Evolutionary conservation across 2,329 filamentous ascomycete species (phyloP).

Genomic region (Magnaporthales sp.): DNA sequence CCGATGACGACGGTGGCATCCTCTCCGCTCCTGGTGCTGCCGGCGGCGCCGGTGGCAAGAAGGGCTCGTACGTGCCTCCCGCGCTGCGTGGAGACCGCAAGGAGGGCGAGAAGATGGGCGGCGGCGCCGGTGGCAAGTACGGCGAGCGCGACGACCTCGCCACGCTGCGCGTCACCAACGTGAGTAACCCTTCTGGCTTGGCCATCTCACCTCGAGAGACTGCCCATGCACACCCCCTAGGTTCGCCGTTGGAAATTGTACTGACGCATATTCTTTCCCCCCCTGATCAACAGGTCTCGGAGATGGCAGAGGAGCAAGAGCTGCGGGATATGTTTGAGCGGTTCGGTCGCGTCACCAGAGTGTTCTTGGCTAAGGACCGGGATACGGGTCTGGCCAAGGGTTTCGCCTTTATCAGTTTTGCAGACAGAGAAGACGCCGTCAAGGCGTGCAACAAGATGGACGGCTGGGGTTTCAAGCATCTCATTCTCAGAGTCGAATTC

Average conservation of each 20-base stretch:
- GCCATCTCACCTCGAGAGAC: background rate
- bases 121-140: slow-evolving; percentile 63
- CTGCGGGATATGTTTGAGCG: slow-evolving; percentile 97
- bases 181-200: slow-evolving; percentile 38
- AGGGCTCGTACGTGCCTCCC: slow-evolving; percentile 86
- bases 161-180: slow-evolving; percentile 95
- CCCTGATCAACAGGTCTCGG: slow-evolving; percentile 75
- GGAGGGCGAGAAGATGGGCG: slow-evolving; percentile 73
- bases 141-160: slow-evolving; percentile 91
- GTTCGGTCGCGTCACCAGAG: slow-evolving; percentile 91
- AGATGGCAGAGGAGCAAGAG: slow-evolving; percentile 94
- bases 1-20: slow-evolving; percentile 47
- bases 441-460: slow-evolving; percentile 97
- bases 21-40: slow-evolving; percentile 37
- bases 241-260: background rate
- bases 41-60: slow-evolving; percentile 46
- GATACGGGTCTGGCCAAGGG: slow-evolving; percentile 96
- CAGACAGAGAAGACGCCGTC: slow-evolving; percentile 79
- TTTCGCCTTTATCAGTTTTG: slow-evolving; percentile 97
- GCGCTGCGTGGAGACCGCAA: slow-evolving; percentile 68
- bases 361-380: slow-evolving; percentile 96
- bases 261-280: slow-evolving; percentile 1
- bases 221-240: background rate
- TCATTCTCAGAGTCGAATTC: slow-evolving; percentile 82
- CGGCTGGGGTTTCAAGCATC: slow-evolving; percentile 82